phyloP scores from a whole-genome alignment of 495 filamentous ascomycete species.

The Podospora didyma region DNA sequence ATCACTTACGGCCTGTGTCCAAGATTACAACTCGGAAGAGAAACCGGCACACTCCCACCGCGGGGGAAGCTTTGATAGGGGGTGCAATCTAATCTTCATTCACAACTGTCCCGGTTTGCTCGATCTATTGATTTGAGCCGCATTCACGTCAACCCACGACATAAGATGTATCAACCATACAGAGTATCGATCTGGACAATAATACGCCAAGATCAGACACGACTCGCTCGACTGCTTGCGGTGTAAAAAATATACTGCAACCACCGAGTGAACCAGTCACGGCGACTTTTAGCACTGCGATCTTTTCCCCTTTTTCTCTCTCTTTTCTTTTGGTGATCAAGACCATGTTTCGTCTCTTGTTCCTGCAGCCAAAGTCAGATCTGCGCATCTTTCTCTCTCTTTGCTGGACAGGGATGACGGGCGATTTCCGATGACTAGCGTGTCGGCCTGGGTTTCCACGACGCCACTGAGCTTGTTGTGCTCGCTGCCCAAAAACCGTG shows the following conservation, averaged over 20 bases:
- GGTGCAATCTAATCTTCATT: slow-evolving; percentile 11
- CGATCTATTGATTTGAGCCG: slow-evolving; percentile 9
- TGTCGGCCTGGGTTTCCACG: background rate
- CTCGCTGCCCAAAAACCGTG: background rate
- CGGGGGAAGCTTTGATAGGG: background rate
- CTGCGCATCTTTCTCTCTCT: background rate
- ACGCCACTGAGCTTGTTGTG: background rate
- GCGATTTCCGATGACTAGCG: background rate
- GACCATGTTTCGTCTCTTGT: slow-evolving; percentile 7
- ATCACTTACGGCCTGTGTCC: too few relatives aligned
- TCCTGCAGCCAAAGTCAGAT: slow-evolving; percentile 14
- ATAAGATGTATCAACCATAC: too few relatives aligned
- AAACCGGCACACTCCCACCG: background rate
- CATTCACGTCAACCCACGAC: background rate
- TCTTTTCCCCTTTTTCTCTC: too few relatives aligned
- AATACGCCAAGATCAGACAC: too few relatives aligned
- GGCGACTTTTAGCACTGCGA: too few relatives aligned
- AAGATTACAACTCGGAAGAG: background rate
- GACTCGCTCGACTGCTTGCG: too few relatives aligned
- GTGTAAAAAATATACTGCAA: too few relatives aligned
- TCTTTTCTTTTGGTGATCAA: background rate
- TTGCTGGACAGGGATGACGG: background rate
- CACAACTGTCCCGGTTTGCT: background rate
- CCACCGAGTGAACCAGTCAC: too few relatives aligned
- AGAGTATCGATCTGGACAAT: too few relatives aligned